Evolutionary conservation across 257 asterid species (phyloP).

Genomic region (Orobanche coerulescens): DNA sequence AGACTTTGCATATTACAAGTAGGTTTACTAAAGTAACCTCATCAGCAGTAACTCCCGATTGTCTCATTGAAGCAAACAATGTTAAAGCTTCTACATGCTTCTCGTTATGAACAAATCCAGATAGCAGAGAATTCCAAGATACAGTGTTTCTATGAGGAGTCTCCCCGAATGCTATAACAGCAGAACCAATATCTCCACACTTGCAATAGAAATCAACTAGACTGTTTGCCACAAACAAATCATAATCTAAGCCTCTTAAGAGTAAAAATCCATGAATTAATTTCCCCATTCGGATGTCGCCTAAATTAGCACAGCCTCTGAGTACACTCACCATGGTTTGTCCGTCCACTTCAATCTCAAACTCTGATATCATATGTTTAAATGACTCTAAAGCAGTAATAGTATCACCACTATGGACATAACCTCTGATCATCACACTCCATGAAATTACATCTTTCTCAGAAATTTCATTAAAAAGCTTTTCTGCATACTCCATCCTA

Average conservation of each 20-base stretch:
- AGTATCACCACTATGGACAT: conserved; percentile 35
- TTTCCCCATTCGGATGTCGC: conserved; percentile 43
- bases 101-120: conserved; percentile 60
- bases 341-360: conserved; percentile 50
- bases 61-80: conserved; percentile 47
- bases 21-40: conserved; percentile 77
- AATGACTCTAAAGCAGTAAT: conserved; percentile 39
- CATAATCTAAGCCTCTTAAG: conserved; percentile 48
- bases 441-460: conserved; percentile 74
- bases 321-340: conserved; percentile 58
- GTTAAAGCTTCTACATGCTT: conserved; percentile 49
- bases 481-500: conserved; percentile 46
- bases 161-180: conserved; percentile 46
- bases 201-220: conserved; percentile 76
- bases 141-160: conserved; percentile 50
- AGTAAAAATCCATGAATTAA: conserved; percentile 49
- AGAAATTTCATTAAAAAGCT: conserved; percentile 56
- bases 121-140: conserved; percentile 75
- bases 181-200: conserved; percentile 54
- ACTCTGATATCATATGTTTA: conserved; percentile 41
- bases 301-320: conserved; percentile 55
- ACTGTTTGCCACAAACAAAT: conserved; percentile 66
- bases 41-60: conserved; percentile 47
- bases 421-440: conserved; percentile 67
- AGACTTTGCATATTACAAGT: conserved; percentile 51